These are phyloP conservation scores for Dryas alaskensis DNA, from an alignment of 306 rosid species.

Conservation along the genomic window DNA sequence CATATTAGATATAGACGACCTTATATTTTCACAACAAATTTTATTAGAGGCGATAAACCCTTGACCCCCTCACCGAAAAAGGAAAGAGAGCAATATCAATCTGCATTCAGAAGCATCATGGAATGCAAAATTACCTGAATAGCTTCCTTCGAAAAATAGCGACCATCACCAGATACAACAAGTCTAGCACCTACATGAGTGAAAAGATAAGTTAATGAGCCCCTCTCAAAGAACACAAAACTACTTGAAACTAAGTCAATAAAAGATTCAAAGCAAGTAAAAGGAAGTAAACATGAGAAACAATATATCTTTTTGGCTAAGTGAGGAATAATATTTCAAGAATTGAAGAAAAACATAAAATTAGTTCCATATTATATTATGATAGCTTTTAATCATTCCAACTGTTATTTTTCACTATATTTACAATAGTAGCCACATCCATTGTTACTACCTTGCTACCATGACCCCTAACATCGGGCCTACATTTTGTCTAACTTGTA, in stretches of 20 bases:
- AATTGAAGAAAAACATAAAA: background rate
- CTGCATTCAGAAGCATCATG: background rate
- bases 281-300: background rate
- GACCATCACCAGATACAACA: slow-evolving; percentile 99
- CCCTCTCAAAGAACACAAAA: background rate
- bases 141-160: slow-evolving; percentile 88
- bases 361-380: background rate
- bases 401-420: background rate
- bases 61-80: background rate
- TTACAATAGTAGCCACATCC: background rate
- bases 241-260: background rate
- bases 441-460: background rate
- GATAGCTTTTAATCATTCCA: background rate
- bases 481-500: background rate
- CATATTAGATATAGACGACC: slow-evolving; percentile 11
- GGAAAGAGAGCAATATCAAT: background rate
- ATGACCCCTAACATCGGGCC: background rate
- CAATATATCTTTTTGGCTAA: background rate
- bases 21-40: background rate
- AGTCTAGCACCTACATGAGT: slow-evolving; percentile 72
- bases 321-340: background rate
- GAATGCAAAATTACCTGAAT: slow-evolving; percentile 59
- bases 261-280: background rate
- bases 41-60: background rate
- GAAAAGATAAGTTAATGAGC: background rate